phyloP scores from a whole-genome alignment of 1,139 yeast genomes.

The Sugiyamaella neomexicana region DNA sequence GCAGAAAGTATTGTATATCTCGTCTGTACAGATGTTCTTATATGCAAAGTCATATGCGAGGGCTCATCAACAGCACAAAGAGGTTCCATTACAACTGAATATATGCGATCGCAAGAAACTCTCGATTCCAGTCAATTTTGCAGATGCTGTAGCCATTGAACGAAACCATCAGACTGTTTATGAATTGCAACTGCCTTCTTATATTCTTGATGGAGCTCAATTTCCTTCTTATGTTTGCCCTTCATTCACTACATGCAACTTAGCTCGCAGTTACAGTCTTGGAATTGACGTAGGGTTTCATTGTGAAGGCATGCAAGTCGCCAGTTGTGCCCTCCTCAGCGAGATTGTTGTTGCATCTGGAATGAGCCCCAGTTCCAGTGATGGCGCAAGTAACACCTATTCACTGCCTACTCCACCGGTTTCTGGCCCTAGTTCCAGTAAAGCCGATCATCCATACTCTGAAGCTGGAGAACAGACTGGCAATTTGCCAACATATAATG shows the following conservation, averaged over 20 bases:
- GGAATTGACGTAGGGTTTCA: constrained; percentile 51
- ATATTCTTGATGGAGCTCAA: constrained; percentile 40
- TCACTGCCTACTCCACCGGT: constrained; percentile 8
- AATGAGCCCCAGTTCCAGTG: constrained; percentile 19
- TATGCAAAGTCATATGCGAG: constrained; percentile 33
- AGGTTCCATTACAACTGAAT: constrained; percentile 24
- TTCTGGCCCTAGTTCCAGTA: neutral
- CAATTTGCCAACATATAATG: constrained; percentile 27
- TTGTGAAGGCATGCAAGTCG: constrained; percentile 31
- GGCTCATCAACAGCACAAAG: constrained; percentile 33
- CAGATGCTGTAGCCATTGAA: constrained; percentile 18
- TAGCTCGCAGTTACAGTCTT: constrained; percentile 50
- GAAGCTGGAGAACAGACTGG: constrained; percentile 12
- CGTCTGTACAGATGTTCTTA: constrained; percentile 29
- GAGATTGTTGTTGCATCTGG: constrained; percentile 32
- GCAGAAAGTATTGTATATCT: constrained; percentile 24
- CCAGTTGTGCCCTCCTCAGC: constrained; percentile 28
- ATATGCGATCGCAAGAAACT: constrained; percentile 24
- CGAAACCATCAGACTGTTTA: constrained; percentile 22
- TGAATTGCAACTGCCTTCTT: constrained; percentile 30
- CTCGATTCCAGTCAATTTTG: constrained; percentile 19
- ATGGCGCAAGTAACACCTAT: neutral
- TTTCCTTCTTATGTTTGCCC: constrained; percentile 57
- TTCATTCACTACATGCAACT: constrained; percentile 58
- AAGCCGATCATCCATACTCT: constrained; percentile 1